Conservation (phyloP, 2,329 filamentous ascomycete species). For the Cephalotrichum gorgonifer region DNA sequence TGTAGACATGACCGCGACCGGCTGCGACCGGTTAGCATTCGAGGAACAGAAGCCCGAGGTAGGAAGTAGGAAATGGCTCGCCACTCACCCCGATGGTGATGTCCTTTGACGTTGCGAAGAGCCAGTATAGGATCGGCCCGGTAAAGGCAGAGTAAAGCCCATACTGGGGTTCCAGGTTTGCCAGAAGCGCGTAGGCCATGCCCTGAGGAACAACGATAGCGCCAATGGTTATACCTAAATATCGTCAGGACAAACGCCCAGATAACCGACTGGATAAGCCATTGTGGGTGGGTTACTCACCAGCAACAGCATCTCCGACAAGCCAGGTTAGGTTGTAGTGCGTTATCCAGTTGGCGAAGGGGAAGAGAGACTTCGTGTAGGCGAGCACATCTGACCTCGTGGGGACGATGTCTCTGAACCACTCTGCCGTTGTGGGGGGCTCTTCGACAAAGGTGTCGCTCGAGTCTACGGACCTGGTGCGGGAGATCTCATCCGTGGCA, state of each 20-base stretch:
- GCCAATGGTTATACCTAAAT: constrained; percentile 31
- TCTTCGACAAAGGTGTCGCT: constrained; percentile 74
- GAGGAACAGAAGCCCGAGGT: background rate
- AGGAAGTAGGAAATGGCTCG: background rate
- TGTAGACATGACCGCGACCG: constrained; percentile 91
- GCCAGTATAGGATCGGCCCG: constrained; percentile 91
- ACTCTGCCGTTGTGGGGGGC: constrained; percentile 66
- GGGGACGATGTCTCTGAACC: constrained; percentile 56
- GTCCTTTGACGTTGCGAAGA: constrained; percentile 96
- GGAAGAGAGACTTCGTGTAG: constrained; percentile 69
- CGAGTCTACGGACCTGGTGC: constrained; percentile 67
- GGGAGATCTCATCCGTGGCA: constrained; percentile 49
- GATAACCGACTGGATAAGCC: no score
- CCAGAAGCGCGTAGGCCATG: constrained; percentile 42
- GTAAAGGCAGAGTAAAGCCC: constrained; percentile 73
- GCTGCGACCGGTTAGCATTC: constrained; percentile 33
- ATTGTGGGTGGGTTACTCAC: constrained; percentile 5
- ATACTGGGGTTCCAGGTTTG: constrained; percentile 35
- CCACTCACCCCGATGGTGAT: constrained; percentile 82
- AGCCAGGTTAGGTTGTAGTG: constrained; percentile 89
- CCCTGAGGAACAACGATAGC: constrained; percentile 44
- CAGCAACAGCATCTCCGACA: constrained; percentile 78
- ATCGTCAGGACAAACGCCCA: background rate
- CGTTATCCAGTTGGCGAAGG: constrained; percentile 79
- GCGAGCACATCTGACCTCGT: constrained; percentile 35